Evolutionary conservation across 2,329 filamentous ascomycete species (phyloP).

Genomic region (Hypoxylon sp.): DNA sequence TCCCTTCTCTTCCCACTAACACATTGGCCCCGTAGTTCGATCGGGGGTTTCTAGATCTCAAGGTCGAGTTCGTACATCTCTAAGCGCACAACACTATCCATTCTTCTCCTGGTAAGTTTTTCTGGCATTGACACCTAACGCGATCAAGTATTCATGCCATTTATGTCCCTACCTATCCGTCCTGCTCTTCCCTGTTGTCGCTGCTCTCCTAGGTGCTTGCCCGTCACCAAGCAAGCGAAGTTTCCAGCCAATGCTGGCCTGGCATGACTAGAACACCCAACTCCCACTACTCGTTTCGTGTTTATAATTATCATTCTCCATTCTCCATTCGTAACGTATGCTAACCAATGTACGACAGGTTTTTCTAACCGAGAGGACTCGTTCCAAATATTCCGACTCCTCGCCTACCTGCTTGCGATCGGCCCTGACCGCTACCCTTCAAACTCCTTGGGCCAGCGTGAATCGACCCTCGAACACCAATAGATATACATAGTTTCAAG

Average conservation of each 20-base stretch:
- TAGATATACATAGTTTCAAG: slow-evolving; percentile 19
- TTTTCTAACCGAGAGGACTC: slow-evolving; percentile 28
- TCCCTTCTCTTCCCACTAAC: slow-evolving; percentile 33
- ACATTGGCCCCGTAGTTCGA: slow-evolving; percentile 44
- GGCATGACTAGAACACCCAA: slow-evolving; percentile 26
- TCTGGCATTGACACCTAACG: slow-evolving; percentile 48
- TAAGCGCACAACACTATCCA: slow-evolving; percentile 51
- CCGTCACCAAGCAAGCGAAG: slow-evolving; percentile 32
- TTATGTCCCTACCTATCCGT: slow-evolving; percentile 39
- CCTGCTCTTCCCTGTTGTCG: slow-evolving; percentile 33
- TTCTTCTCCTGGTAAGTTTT: slow-evolving; percentile 54
- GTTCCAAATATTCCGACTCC: slow-evolving; percentile 28
- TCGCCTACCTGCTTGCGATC: slow-evolving; percentile 44
- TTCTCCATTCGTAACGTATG: slow-evolving; percentile 14
- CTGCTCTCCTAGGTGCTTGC: slow-evolving; percentile 29
- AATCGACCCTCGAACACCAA: slow-evolving; percentile 25
- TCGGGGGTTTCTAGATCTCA: slow-evolving; percentile 45
- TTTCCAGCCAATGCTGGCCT: slow-evolving; percentile 35
- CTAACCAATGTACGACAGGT: slow-evolving; percentile 36
- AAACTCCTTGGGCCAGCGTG: slow-evolving; percentile 22
- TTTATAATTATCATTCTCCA: slow-evolving; percentile 17
- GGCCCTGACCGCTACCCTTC: slow-evolving; percentile 42
- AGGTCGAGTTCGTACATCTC: slow-evolving; percentile 50
- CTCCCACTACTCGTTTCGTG: slow-evolving; percentile 18
- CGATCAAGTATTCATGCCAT: slow-evolving; percentile 51